Evolutionary conservation across 495 filamentous ascomycete species (phyloP), one percentile per base, ranked within the genome.

Genomic region (Podospora australis): DNA sequence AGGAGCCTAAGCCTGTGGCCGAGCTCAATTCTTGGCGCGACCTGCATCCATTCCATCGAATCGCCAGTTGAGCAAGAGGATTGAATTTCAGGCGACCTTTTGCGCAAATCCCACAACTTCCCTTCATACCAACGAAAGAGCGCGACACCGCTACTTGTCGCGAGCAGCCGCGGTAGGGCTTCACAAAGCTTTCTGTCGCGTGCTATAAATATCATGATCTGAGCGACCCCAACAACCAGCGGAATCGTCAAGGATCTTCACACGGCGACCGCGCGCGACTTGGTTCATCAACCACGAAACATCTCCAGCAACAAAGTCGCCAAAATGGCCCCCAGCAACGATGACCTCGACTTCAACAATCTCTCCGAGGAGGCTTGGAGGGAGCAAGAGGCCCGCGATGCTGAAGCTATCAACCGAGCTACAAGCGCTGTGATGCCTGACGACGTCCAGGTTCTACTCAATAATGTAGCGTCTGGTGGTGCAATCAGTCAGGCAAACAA

Each of bases 401-500:
- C 63, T 11, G 62, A 26, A 3, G 39, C 41, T 14, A 63, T 65
- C 29, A 41, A 46, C 14, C 16, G 49, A 26, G 17, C 56, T 23
- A 57, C 52, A 23, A 45, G 49, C 22, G 49, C 40, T 38, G 19
- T 55, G 14, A 41, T 26, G 16, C 36, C 48, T 44, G 45, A 21
- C 20, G 48, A 20, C 4, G 25, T 58, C 19, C 42, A 23, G 17
- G 45, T 55, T 9, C 21, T 67, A 14, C 39, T 58, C 17, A 19
- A 45, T 44, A 57, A 66, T n/a, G 30, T 67, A 29, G 34, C 41
- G 4, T 44, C 53, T 6, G 59, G 54, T 38, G 59, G 48, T 34
- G 49, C 48, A 7, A 64, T 70, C 47, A 63, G 65, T 48, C 64
- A 72, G 44, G 49, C 47, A 13, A 56, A 57, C 44, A 71, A 69